These are phyloP conservation scores for Apiospora sp. DNA, from an alignment of 2,329 filamentous ascomycete species.

Conservation along the genomic window DNA sequence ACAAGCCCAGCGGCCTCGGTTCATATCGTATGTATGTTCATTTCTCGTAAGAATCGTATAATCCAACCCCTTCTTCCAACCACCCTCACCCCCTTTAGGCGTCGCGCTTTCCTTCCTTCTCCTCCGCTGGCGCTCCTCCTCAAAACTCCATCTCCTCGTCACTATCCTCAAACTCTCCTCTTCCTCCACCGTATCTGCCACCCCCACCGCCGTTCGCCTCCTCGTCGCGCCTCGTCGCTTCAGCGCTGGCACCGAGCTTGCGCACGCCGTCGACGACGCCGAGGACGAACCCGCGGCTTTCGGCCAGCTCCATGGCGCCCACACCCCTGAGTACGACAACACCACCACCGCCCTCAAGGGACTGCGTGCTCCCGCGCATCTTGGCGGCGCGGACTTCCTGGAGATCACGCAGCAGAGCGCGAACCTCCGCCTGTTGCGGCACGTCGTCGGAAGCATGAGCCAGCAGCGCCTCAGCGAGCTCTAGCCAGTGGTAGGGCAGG, in stretches of 20 bases:
- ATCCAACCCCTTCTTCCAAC: neutral
- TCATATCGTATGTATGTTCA: neutral
- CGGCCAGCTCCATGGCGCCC: slow-evolving; percentile 91
- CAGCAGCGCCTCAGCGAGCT: slow-evolving; percentile 86
- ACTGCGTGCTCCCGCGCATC: slow-evolving; percentile 77
- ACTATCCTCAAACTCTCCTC: slow-evolving; percentile 67
- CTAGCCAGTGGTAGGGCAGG: slow-evolving; percentile 95
- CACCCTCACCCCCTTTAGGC: neutral
- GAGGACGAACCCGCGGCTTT: slow-evolving; percentile 82
- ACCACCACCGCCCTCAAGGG: slow-evolving; percentile 76
- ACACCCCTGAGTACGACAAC: slow-evolving; percentile 76
- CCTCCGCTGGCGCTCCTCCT: slow-evolving; percentile 30
- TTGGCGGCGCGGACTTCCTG: slow-evolving; percentile 91
- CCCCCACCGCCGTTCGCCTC: slow-evolving; percentile 73
- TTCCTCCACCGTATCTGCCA: slow-evolving; percentile 61
- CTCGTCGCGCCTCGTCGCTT: slow-evolving; percentile 78
- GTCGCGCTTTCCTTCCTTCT: slow-evolving; percentile 5
- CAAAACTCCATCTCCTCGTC: slow-evolving; percentile 59
- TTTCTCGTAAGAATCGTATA: slow-evolving; percentile 14
- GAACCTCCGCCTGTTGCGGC: slow-evolving; percentile 73
- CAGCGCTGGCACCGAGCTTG: slow-evolving; percentile 81
- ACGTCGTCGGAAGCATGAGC: slow-evolving; percentile 88
- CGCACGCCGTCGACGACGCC: slow-evolving; percentile 89
- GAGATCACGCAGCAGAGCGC: slow-evolving; percentile 80
- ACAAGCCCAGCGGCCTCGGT: neutral